Evolutionary conservation across 2,329 filamentous ascomycete genomes (phyloP).

Genomic region (Pseudocercospora eumusae): DNA sequence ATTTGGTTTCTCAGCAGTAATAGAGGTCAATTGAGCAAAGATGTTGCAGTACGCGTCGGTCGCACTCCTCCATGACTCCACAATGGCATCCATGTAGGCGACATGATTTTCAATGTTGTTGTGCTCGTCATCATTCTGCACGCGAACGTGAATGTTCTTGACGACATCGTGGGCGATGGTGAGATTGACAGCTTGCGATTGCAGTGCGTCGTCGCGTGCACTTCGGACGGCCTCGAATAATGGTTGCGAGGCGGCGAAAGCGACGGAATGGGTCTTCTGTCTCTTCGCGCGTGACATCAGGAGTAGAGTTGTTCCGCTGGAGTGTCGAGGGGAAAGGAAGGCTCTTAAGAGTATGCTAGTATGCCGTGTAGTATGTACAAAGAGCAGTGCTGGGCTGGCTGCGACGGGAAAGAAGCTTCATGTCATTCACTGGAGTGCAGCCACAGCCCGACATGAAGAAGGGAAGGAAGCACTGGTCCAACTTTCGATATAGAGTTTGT

Average conservation of each 20-base stretch:
- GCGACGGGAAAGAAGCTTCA: background rate
- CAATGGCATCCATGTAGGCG: constrained; percentile 32
- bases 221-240: constrained; percentile 35
- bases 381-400: background rate
- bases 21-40: constrained; percentile 32
- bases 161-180: constrained; percentile 32
- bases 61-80: constrained; percentile 35
- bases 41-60: constrained; percentile 34
- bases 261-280: constrained; percentile 30
- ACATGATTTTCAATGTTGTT: constrained; percentile 29
- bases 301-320: background rate
- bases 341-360: too few species aligned
- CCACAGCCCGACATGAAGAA: background rate
- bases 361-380: too few species aligned
- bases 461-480: background rate
- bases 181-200: constrained; percentile 30
- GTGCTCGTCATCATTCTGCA: constrained; percentile 26
- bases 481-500: constrained; percentile 3
- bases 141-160: constrained; percentile 35
- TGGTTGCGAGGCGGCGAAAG: constrained; percentile 37
- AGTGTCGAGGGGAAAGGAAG: background rate
- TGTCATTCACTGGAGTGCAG: background rate
- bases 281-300: constrained; percentile 27
- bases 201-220: constrained; percentile 24
- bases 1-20: constrained; percentile 33